Evolutionary conservation across 306 rosid genomes (phyloP), one percentile per base, ranked within the genome.

Genomic region (Vicia villosa): DNA sequence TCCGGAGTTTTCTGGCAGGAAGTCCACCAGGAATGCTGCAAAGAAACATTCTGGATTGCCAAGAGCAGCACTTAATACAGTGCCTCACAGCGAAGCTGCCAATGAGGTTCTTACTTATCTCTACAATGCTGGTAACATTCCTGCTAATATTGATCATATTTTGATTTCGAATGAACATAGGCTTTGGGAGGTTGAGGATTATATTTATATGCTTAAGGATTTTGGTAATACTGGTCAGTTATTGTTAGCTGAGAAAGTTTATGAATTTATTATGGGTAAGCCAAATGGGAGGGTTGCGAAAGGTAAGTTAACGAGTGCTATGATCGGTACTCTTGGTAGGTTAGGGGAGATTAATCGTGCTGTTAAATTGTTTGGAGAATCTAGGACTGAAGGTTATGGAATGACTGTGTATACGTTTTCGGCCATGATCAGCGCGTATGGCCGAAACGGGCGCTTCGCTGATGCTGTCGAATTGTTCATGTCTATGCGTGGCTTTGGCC

Each of bases 241-340:
- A 59, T 69, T 81, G 89, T 82, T 82, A 60, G 92, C 86, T 0
- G 61, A 70, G 68, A 63, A 49, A 79, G 86, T 90, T 38, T 90
- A 82, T 73, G 92, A 90, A 51, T 94, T 94, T 57, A 87, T 93
- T 3, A 77, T 90, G 40, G 72, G 67, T 64, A 84, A 83, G 73
- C 88, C 81, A 75, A 69, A 74, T 32, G 86, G 81, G 69, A 83
- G 63, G 70, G 79, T 78, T 66, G 86, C 80, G 16, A 88, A 74
- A 36, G 98, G 98, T 47, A 90, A 87, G 74, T 45, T 94, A 37
- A 89, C 96, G 2, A 88, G 96, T 63, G 77, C 96, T 3, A 90
- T 88, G 89, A 94, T 94, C 69, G 87, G 98, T 60, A 85, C 90
- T 3, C 96, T 94, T 74, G 98, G 98, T 24, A 86, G 86, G 90